Percentiles rank a stretch among this genome's conserved stretches.
Evolutionary conservation across 192 early-diverging fungal genomes (phyloP).

Genomic region (Allomyces javanicus): DNA sequence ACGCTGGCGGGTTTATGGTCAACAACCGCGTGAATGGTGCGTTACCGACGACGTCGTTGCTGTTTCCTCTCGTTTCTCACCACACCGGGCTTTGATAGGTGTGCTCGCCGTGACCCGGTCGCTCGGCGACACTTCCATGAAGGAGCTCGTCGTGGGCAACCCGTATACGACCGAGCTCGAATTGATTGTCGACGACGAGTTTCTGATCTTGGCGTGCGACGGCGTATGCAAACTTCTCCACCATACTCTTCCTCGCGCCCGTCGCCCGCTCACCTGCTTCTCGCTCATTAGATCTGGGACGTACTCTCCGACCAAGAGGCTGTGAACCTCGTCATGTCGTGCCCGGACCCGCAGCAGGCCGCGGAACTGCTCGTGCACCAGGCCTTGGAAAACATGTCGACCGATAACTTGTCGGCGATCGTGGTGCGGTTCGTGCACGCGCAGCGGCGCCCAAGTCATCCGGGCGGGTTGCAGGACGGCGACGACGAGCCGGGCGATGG

Average conservation of each 20-base stretch:
- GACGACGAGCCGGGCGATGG: no score
- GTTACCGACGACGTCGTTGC: not conserved
- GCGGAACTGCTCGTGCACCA: constrained; percentile 59
- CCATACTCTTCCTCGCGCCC: not conserved
- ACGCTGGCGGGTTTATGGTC: constrained; percentile 89
- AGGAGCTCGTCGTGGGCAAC: constrained; percentile 85
- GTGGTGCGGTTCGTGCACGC: constrained; percentile 37
- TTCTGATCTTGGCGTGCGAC: constrained; percentile 92
- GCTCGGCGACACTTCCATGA: constrained; percentile 87
- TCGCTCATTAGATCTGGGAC: constrained; percentile 53
- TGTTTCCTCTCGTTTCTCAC: not conserved
- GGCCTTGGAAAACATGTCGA: constrained; percentile 78
- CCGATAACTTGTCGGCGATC: constrained; percentile 88
- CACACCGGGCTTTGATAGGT: constrained; percentile 19
- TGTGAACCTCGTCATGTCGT: constrained; percentile 62
- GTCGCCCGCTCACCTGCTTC: not conserved
- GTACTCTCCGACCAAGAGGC: constrained; percentile 89
- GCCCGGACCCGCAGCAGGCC: constrained; percentile 53
- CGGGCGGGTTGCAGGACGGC: no score
- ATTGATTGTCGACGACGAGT: constrained; percentile 45
- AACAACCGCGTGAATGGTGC: constrained; percentile 93
- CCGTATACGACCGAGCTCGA: constrained; percentile 89
- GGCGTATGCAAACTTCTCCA: constrained; percentile 39
- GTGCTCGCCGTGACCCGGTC: constrained; percentile 90
- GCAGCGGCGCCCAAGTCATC: not conserved